phyloP scores from a whole-genome alignment of 1,139 yeast genomes.

The Scheffersomyces quercinus region DNA sequence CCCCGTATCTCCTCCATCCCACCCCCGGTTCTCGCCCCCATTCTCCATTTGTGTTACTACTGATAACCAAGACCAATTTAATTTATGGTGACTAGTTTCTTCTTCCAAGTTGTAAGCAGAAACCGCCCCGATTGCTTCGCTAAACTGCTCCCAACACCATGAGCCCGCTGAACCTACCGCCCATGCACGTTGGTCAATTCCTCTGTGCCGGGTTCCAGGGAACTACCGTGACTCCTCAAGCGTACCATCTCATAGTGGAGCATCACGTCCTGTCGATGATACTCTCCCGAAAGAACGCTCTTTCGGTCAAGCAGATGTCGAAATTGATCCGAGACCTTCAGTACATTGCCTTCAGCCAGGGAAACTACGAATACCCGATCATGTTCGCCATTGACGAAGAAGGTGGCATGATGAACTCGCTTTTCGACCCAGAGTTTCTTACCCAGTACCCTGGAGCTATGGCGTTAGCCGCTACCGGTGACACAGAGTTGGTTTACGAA shows the following conservation, averaged over 20 bases:
- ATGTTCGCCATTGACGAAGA: conserved; percentile 43
- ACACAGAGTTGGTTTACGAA: conserved; percentile 50
- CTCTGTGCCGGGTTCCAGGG: conserved; percentile 68
- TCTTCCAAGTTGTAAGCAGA: too few species aligned
- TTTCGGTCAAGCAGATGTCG: conserved; percentile 51
- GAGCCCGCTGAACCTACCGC: conserved; percentile 8
- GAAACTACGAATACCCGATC: conserved; percentile 55
- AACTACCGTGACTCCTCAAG: conserved; percentile 55
- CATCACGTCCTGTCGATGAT: conserved; percentile 60
- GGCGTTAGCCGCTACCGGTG: conserved; percentile 63
- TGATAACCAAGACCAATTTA: too few species aligned
- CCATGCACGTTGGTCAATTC: conserved; percentile 48
- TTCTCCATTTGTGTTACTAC: too few species aligned
- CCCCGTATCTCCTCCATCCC: not conserved
- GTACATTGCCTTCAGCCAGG: conserved; percentile 50
- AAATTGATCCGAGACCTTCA: conserved; percentile 56
- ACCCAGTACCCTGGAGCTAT: conserved; percentile 68
- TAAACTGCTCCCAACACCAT: not conserved
- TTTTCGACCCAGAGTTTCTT: conserved; percentile 52
- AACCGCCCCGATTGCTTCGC: too few species aligned
- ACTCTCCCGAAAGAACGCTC: conserved; percentile 55
- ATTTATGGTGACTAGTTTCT: too few species aligned
- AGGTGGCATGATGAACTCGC: conserved; percentile 51
- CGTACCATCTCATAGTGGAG: conserved; percentile 53
- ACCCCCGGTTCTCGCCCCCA: not conserved